Conservation (phyloP, 2,329 filamentous ascomycete species). For the Ceratocystis cacaofunesta region DNA sequence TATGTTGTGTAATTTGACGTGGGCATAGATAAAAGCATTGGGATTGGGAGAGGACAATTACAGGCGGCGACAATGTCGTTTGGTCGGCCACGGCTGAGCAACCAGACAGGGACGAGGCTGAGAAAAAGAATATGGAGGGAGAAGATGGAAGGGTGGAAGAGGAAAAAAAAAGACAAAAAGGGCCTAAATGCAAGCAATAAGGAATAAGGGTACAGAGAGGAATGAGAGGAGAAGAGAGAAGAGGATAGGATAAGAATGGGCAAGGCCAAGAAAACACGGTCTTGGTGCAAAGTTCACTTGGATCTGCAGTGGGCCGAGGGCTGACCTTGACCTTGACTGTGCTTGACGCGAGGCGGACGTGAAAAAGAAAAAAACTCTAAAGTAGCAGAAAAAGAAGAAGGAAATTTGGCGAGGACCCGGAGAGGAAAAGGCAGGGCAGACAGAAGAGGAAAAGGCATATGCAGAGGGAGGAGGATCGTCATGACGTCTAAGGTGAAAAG, state of each 20-base stretch:
- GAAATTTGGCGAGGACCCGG: not conserved
- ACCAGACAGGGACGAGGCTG: slow-evolving; percentile 2
- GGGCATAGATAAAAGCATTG: not conserved
- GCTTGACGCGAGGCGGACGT: slow-evolving; percentile 10
- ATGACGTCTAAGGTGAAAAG: too few species aligned
- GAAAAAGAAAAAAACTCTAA: slow-evolving; percentile 4
- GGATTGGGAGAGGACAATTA: not conserved
- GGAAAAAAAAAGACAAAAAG: not conserved
- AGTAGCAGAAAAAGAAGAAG: not conserved
- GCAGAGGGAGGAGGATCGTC: too few species aligned
- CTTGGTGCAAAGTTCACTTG: slow-evolving; percentile 5
- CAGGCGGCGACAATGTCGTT: not conserved
- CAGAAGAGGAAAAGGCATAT: too few species aligned
- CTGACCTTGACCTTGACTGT: not conserved
- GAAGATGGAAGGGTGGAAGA: not conserved
- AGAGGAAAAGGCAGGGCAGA: not conserved
- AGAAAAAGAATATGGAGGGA: not conserved
- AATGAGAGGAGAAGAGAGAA: not conserved
- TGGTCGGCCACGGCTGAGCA: not conserved
- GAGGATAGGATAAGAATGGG: not conserved
- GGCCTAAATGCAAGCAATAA: not conserved
- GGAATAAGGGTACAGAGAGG: not conserved
- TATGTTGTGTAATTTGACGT: not conserved
- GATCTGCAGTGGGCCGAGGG: slow-evolving; percentile 13
- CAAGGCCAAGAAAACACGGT: slow-evolving; percentile 5